These are phyloP conservation scores for Pseudogymnoascus sp. DNA, from an alignment of 2,329 filamentous ascomycete species.

Conservation along the genomic window DNA sequence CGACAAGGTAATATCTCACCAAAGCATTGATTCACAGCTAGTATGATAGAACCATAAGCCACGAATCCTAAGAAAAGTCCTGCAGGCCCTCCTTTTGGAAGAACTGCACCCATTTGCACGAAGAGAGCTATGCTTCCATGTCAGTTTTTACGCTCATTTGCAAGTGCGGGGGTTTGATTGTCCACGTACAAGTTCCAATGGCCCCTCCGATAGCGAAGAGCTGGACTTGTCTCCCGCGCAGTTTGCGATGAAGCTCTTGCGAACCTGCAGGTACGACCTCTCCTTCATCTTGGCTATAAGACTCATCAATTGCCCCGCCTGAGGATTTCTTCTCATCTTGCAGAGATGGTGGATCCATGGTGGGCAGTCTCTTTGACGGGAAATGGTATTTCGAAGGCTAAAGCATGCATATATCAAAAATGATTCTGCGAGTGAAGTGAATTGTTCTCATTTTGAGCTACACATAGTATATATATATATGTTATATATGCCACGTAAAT, in stretches of 20 bases:
- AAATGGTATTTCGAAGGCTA: neutral
- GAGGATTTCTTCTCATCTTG: neutral
- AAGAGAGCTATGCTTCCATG: constrained; percentile 37
- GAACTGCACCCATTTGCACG: constrained; percentile 48
- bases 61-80: constrained; percentile 47
- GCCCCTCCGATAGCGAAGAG: constrained; percentile 33
- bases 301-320: neutral
- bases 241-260: constrained; percentile 8
- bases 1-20: constrained; percentile 19
- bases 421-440: neutral
- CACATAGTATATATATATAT: neutral
- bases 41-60: constrained; percentile 42
- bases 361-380: neutral
- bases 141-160: neutral
- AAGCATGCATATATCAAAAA: neutral
- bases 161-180: neutral
- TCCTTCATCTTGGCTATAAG: neutral
- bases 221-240: constrained; percentile 9
- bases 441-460: neutral
- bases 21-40: constrained; percentile 32
- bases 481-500: neutral
- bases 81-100: constrained; percentile 47
- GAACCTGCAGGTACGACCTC: neutral
- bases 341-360: neutral
- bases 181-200: constrained; percentile 36